Percentiles rank a stretch among this genome's conserved stretches.
Conservation (phyloP, 495 filamentous ascomycete species). For the Cryomyces minteri region DNA sequence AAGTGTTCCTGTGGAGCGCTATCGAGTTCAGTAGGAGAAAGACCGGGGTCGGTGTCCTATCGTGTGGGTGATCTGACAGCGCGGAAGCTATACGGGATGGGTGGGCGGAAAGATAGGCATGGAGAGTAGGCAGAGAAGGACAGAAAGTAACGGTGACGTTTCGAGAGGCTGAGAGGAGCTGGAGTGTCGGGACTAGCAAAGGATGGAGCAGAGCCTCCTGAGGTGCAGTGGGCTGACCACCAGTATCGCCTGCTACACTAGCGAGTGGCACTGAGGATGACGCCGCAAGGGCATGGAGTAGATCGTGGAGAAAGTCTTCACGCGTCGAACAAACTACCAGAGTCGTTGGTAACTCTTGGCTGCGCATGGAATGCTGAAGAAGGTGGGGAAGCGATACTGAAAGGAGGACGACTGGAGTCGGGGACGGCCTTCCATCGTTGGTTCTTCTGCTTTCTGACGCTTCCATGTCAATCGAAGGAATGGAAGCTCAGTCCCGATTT, state of each 20-base stretch:
- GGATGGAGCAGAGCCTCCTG: constrained; percentile 2
- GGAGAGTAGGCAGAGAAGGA: constrained; percentile 55
- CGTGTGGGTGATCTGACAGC: background rate
- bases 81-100: constrained; percentile 12
- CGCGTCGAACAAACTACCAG: constrained; percentile 55
- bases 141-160: constrained; percentile 51
- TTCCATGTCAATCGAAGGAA: too few relatives aligned
- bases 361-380: too few relatives aligned
- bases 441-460: too few relatives aligned
- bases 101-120: constrained; percentile 50
- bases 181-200: constrained; percentile 45
- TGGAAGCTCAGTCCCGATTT: too few relatives aligned
- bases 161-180: constrained; percentile 46
- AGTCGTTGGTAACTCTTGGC: constrained; percentile 24
- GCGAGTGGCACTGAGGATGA: background rate
- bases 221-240: background rate
- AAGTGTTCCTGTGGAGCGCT: constrained; percentile 47
- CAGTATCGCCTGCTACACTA: constrained; percentile 2
- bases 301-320: constrained; percentile 38
- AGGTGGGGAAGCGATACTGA: too few relatives aligned
- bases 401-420: too few relatives aligned
- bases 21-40: constrained; percentile 51
- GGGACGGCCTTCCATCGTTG: too few relatives aligned
- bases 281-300: constrained; percentile 10
- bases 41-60: constrained; percentile 11